Percentiles rank a stretch among this genome's conserved stretches.
phyloP scores from a whole-genome alignment of 306 rosid genomes.

The Quercus wislizeni region DNA sequence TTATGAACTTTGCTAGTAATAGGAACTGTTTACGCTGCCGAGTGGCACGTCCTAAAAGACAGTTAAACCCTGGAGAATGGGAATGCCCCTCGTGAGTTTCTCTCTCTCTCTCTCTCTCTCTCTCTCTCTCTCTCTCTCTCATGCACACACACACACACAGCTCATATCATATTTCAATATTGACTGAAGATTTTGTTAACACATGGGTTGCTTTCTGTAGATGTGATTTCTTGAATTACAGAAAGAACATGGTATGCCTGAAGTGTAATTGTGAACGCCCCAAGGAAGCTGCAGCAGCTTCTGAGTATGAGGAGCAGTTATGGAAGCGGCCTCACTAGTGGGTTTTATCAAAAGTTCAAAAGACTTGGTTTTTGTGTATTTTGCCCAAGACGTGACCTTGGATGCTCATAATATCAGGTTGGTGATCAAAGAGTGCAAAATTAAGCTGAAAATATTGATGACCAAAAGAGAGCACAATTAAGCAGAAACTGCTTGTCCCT shows the following conservation, averaged over 20 bases:
- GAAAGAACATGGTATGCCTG: constrained; percentile 47
- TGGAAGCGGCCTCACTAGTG: constrained; percentile 43
- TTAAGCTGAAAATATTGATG: neutral
- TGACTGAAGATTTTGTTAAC: neutral
- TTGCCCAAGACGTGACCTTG: neutral
- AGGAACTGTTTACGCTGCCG: constrained; percentile 67
- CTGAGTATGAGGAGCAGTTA: constrained; percentile 32
- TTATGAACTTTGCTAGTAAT: constrained; percentile 76
- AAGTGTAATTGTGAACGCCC: constrained; percentile 55
- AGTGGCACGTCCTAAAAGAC: constrained; percentile 50
- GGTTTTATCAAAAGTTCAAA: neutral
- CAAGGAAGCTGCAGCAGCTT: constrained; percentile 19
- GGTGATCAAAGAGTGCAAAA: neutral
- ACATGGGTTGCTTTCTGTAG: constrained; percentile 36
- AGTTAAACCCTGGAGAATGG: constrained; percentile 65
- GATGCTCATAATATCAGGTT: neutral
- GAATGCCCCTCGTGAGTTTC: constrained; percentile 74
- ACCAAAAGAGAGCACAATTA: neutral
- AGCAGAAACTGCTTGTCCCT: neutral
- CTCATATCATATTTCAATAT: neutral
- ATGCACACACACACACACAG: too few relatives aligned
- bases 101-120: constrained; percentile 18
- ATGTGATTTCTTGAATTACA: constrained; percentile 65
- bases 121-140: neutral
- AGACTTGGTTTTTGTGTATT: neutral